Evolutionary conservation across 148 eudicot species (phyloP), one percentile per base, ranked within the genome.

Genomic region (Persicaria maculosa): DNA sequence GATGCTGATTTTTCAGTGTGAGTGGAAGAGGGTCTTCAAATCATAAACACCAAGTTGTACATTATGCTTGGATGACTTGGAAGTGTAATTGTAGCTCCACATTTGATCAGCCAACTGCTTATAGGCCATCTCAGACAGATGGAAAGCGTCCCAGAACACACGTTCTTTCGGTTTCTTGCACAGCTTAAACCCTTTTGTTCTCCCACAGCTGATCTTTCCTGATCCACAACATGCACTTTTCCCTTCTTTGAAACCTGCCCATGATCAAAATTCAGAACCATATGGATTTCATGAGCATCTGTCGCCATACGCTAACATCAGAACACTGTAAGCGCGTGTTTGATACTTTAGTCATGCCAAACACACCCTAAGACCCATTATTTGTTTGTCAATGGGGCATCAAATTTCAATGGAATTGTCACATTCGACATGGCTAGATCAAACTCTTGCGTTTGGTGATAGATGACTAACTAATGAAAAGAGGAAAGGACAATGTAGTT

Each of bases 161-260:
- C 74, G 44, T 14, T 82, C 74, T 4, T 77, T 31, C 10, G 77
- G 57, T 40, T 76, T 46, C 11, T 72, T 31, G 55, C 86, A 83
- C 65, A 83, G 20, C 4, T 84, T 74, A 68, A 73, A 89, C 15
- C 79, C 71, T 70, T 88, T 79, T 77, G 74, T 87, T 11, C 90
- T 90, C 43, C 93, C 93, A 59, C 93, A 89, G 62, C 85, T 88
- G 47, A 54, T 85, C 47, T 74, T 59, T 17, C 89, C 89, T 2
- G 81, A 50, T 19, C 89, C 89, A 46, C 89, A 88, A 53, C 89
- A 86, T 57, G 89, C 86, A 4, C 50, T 77, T 47, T 81, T 79
- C 15, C 80, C 85, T 52, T 79, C 83, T 72, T 81, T 77, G 68
- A 74, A 84, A 61, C 90, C 87, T 82, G 15, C 2, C 31, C 54